Percentiles rank a stretch among this genome's conserved stretches.
These are phyloP conservation scores for Eucalyptus paniculata DNA, from an alignment of 345 rosid genomes.

Conservation along the genomic window DNA sequence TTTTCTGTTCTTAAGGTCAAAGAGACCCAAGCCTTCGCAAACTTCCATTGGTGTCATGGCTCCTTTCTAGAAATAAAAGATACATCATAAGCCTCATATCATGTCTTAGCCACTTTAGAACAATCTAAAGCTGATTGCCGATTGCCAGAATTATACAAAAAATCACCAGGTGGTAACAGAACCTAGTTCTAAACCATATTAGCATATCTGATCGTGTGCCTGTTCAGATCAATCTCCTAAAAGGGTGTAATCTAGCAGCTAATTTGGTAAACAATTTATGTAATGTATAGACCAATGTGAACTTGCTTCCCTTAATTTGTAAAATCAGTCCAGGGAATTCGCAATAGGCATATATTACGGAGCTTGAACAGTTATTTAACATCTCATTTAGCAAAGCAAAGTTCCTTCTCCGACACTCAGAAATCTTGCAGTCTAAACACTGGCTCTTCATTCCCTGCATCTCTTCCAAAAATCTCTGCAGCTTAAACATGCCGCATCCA, in stretches of 20 bases:
- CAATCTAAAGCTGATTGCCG: not conserved
- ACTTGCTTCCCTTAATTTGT: not conserved
- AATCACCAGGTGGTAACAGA: not conserved
- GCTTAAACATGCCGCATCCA: not conserved
- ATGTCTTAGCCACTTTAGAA: not conserved
- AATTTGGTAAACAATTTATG: not conserved
- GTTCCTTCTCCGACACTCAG: not conserved
- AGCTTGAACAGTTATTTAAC: not conserved
- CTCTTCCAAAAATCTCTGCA: not conserved
- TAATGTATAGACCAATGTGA: not conserved
- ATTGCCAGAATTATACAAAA: not conserved
- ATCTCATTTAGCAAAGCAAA: not conserved
- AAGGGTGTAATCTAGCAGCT: not conserved
- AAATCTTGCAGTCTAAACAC: not conserved
- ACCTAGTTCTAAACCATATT: not conserved
- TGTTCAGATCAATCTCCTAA: not conserved
- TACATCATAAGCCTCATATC: not conserved
- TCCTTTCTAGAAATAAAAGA: slow-evolving; percentile 47
- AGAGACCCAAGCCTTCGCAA: slow-evolving; percentile 81
- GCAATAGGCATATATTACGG: not conserved
- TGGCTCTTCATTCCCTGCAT: not conserved
- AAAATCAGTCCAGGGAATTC: not conserved
- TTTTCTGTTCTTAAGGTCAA: slow-evolving; percentile 87
- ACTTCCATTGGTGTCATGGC: slow-evolving; percentile 98
- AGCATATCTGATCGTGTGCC: not conserved